Conservation (phyloP, 179 eudicot species). For the Spergularia azorica region DNA sequence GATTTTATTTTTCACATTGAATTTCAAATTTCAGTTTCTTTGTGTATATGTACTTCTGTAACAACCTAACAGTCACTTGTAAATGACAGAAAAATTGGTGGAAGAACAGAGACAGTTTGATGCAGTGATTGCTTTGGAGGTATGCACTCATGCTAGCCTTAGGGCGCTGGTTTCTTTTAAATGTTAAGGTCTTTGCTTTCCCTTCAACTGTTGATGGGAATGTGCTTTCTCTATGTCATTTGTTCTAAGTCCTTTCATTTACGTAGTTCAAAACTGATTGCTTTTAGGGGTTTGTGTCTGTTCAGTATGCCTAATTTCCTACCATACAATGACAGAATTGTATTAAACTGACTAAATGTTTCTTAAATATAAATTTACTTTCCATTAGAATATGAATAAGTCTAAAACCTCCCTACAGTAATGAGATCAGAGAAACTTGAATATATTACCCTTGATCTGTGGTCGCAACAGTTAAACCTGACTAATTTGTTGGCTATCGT, state of each 20-base stretch:
- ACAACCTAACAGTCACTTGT: background rate
- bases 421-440: no score
- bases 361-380: no score
- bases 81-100: constrained; percentile 75
- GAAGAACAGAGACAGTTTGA: constrained; percentile 80
- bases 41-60: background rate
- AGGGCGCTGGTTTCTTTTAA: background rate
- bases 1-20: background rate
- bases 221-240: no score
- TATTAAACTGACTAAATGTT: no score
- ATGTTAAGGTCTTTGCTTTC: no score
- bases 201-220: no score
- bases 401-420: no score
- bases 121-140: constrained; percentile 96
- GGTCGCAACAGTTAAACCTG: no score
- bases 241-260: no score
- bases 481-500: no score
- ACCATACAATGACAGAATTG: background rate
- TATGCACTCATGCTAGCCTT: constrained; percentile 29
- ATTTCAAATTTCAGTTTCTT: background rate
- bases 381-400: no score
- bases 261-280: background rate
- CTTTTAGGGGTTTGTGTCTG: background rate
- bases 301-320: background rate
- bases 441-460: no score